Percentiles rank a stretch among this genome's conserved stretches.
Conservation (phyloP, 768 basidiomycete species). For the Leccinum longicurvipes region DNA sequence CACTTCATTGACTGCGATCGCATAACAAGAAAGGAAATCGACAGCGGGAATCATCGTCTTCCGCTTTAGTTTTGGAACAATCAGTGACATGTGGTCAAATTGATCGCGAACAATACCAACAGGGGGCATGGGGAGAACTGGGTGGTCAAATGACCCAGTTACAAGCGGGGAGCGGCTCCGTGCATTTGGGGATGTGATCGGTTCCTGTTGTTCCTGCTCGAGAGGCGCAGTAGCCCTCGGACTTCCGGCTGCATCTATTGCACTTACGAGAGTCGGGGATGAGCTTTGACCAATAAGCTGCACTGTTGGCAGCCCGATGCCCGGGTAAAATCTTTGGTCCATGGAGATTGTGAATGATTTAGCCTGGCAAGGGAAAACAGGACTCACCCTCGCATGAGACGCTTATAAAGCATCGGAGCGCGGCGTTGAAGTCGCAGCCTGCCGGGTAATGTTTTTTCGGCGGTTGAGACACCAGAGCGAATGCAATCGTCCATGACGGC, state of each 20-base stretch:
- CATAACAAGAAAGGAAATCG: conserved; percentile 92
- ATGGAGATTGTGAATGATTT: conserved; percentile 21
- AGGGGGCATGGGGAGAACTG: conserved; percentile 77
- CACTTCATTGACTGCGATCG: conserved; percentile 93
- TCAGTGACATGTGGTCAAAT: conserved; percentile 1
- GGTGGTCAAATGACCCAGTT: conserved; percentile 76
- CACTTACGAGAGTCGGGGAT: conserved; percentile 12
- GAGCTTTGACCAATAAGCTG: conserved; percentile 34
- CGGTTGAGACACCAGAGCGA: conserved; percentile 74
- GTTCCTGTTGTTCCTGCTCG: conserved; percentile 4
- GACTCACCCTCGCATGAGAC: conserved; percentile 82
- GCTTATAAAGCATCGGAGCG: conserved; percentile 84
- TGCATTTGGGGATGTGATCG: background rate
- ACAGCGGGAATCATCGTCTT: conserved; percentile 88
- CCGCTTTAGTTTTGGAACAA: conserved; percentile 42
- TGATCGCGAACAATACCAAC: conserved; percentile 40
- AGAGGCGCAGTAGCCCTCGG: background rate
- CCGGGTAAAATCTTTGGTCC: conserved; percentile 47
- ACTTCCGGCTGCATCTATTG: conserved; percentile 25
- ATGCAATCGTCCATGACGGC: conserved; percentile 92
- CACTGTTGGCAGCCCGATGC: conserved; percentile 37
- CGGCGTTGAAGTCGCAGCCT: conserved; percentile 73
- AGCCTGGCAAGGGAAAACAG: background rate
- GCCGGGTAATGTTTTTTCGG: conserved; percentile 83
- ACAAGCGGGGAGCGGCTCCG: conserved; percentile 41